These are phyloP conservation scores for Kurtzmaniella cleridarum DNA, from an alignment of 805 yeast genomes.

Conservation along the genomic window DNA sequence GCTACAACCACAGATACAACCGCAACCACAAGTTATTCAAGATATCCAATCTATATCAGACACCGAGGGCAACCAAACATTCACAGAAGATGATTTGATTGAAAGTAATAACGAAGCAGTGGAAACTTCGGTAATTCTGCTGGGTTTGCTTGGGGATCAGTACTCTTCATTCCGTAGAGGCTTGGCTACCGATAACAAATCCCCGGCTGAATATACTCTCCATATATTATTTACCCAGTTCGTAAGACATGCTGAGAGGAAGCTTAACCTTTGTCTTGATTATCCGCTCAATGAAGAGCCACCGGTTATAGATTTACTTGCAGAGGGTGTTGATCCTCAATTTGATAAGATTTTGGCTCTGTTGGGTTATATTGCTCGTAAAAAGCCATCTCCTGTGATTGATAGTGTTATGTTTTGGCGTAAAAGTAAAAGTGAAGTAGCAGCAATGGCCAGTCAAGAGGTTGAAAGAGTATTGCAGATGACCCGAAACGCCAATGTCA, in stretches of 20 bases:
- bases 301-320: slow-evolving; percentile 68
- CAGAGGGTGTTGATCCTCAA: slow-evolving; percentile 79
- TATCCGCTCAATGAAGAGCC: slow-evolving; percentile 69
- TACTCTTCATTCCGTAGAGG: slow-evolving; percentile 26
- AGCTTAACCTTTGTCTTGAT: slow-evolving; percentile 66
- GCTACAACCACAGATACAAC: background rate
- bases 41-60: slow-evolving; percentile 17
- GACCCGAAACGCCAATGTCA: slow-evolving; percentile 38
- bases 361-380: slow-evolving; percentile 83
- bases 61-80: slow-evolving; percentile 11
- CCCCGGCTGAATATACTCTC: slow-evolving; percentile 85
- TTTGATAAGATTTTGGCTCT: slow-evolving; percentile 85
- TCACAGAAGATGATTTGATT: too few species aligned
- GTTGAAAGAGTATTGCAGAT: slow-evolving; percentile 25
- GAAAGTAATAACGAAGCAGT: too few species aligned
- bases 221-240: slow-evolving; percentile 94
- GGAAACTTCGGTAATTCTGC: too few species aligned
- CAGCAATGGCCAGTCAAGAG: slow-evolving; percentile 42
- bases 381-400: slow-evolving; percentile 90
- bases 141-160: slow-evolving; percentile 26
- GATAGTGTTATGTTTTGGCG: slow-evolving; percentile 99
- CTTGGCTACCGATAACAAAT: slow-evolving; percentile 52
- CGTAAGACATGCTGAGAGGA: slow-evolving; percentile 88
- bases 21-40: slow-evolving; percentile 11
- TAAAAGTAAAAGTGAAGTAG: slow-evolving; percentile 84